phyloP scores from a whole-genome alignment of 164 flowering plant genomes.

The Nymphaea colorata region DNA sequence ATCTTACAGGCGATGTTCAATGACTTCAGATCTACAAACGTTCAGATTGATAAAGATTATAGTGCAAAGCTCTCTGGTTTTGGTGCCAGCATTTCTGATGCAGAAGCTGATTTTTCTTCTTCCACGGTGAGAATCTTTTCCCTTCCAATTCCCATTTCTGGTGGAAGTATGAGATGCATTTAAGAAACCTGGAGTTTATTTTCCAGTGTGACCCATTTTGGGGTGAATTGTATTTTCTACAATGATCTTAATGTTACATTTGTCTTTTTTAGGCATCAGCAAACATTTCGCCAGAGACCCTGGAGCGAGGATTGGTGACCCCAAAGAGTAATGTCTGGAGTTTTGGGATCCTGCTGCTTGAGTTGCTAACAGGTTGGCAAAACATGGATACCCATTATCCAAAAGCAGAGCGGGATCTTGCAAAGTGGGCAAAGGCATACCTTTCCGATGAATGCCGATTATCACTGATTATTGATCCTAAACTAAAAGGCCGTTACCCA shows the following conservation, averaged over 20 bases:
- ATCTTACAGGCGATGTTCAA: slow-evolving; percentile 85
- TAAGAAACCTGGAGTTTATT: too few species aligned
- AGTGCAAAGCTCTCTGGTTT: slow-evolving; percentile 97
- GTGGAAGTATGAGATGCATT: neutral
- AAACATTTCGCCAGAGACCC: slow-evolving; percentile 75
- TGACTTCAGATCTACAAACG: slow-evolving; percentile 79
- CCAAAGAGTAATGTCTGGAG: slow-evolving; percentile 98
- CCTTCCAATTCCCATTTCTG: neutral
- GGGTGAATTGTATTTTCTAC: neutral
- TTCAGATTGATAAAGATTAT: slow-evolving; percentile 93
- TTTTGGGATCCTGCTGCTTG: slow-evolving; percentile 84
- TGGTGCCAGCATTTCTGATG: slow-evolving; percentile 68
- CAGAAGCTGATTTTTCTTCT: slow-evolving; percentile 54
- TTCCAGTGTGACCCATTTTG: too few species aligned
- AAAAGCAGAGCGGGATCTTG: slow-evolving; percentile 81
- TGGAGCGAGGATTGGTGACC: slow-evolving; percentile 76
- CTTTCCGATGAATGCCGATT: slow-evolving; percentile 71
- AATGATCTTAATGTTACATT: neutral
- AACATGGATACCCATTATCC: slow-evolving; percentile 61
- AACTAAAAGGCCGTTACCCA: slow-evolving; percentile 75
- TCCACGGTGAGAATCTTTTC: slow-evolving; percentile 50
- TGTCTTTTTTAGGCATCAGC: slow-evolving; percentile 37
- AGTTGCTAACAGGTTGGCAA: slow-evolving; percentile 78
- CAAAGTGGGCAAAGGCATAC: slow-evolving; percentile 81
- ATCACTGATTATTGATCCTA: slow-evolving; percentile 86